Percentiles rank a stretch among this genome's conserved stretches.
phyloP scores from a whole-genome alignment of 2,329 filamentous ascomycete species.

The Fusarium sp. region DNA sequence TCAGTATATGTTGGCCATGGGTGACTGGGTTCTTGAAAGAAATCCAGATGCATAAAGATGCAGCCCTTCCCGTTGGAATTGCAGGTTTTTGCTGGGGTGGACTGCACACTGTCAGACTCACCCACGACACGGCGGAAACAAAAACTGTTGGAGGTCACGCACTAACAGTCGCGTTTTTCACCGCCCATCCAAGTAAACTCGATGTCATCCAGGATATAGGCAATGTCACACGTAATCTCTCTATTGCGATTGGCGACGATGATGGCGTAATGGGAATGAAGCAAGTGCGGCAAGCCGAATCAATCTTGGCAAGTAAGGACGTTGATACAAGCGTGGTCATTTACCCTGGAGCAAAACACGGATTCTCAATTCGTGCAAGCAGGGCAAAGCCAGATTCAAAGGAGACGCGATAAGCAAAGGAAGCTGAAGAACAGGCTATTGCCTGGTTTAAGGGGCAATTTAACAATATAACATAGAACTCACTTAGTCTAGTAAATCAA shows the following conservation, averaged over 20 bases:
- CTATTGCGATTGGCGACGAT: background rate
- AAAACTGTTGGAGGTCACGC: background rate
- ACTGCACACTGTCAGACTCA: slow-evolving; percentile 63
- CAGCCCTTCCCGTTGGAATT: slow-evolving; percentile 56
- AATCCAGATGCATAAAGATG: slow-evolving; percentile 50
- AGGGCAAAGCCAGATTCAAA: background rate
- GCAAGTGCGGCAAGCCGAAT: background rate
- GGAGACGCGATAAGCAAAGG: background rate
- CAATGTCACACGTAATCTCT: background rate
- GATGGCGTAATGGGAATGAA: background rate
- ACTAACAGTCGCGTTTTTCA: background rate
- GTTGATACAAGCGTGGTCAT: background rate
- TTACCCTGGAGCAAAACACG: background rate
- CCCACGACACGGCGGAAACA: slow-evolving; percentile 41
- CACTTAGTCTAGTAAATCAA: accelerated
- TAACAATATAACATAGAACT: accelerated
- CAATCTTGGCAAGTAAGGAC: background rate
- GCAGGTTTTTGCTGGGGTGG: slow-evolving; percentile 75
- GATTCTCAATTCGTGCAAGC: background rate
- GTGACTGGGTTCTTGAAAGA: slow-evolving; percentile 54
- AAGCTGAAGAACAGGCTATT: background rate
- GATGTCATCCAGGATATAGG: background rate
- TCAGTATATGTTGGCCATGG: slow-evolving; percentile 48
- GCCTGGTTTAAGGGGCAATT: background rate
- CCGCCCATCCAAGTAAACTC: background rate